Percentiles rank a stretch among this genome's conserved stretches.
Evolutionary conservation across 176 grass and related monocot genomes (phyloP).

Genomic region (Pontederia crassipes): DNA sequence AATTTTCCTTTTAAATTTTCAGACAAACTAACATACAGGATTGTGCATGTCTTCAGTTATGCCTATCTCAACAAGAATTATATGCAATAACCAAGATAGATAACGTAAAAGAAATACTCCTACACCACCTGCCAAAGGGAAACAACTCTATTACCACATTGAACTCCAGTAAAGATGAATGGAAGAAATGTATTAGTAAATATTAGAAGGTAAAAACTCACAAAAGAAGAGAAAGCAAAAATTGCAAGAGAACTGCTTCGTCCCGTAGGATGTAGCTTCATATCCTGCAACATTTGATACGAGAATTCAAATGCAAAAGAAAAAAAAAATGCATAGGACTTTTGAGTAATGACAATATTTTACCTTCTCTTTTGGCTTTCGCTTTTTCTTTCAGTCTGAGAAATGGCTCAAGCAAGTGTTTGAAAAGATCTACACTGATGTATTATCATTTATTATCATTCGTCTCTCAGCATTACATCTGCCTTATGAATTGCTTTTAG

Average conservation of each 20-base stretch:
- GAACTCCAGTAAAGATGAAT: background rate
- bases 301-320: background rate
- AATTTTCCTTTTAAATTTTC: background rate
- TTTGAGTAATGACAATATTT: too few species aligned
- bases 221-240: slow-evolving; percentile 58
- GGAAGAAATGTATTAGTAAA: background rate
- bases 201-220: slow-evolving; percentile 50
- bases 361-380: too few species aligned
- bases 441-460: too few species aligned
- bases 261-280: slow-evolving; percentile 81
- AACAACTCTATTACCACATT: background rate
- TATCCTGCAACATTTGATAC: slow-evolving; percentile 48
- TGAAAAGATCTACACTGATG: too few species aligned
- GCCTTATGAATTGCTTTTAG: too few species aligned
- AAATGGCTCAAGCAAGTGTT: too few species aligned
- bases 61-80: slow-evolving; percentile 90
- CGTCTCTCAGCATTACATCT: too few species aligned
- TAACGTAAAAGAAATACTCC: too few species aligned
- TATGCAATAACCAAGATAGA: too few species aligned
- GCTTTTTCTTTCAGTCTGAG: too few species aligned
- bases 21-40: slow-evolving; percentile 97
- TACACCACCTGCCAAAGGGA: slow-evolving; percentile 47
- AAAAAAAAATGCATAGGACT: too few species aligned
- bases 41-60: slow-evolving; percentile 97
- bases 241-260: slow-evolving; percentile 83